Evolutionary conservation across 495 filamentous ascomycete species (phyloP), one percentile per base, ranked within the genome.

Genomic region (Penicillium bialowiezense): DNA sequence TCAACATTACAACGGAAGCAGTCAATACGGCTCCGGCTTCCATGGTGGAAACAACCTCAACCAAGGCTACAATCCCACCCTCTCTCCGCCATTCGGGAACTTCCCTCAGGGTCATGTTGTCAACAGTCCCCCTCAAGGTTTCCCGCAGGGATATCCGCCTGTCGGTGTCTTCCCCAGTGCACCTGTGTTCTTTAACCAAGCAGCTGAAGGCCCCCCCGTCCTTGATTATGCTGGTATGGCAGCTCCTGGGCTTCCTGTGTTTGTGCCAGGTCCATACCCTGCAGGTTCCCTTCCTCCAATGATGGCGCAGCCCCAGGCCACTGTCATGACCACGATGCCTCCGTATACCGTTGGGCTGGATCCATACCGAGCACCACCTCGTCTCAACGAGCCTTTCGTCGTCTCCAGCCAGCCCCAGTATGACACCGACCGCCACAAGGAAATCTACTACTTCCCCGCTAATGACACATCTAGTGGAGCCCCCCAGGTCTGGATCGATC

Each of bases 391-490:
- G 12, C 32, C 51, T 18, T 31, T 54, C 7, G 44, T 50, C 20
- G 51, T 43, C 18, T 36, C 36, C 32, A 41, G 48, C 15, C 44
- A 54, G 17, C 44, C 47, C 1, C 31, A 33, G 13, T 41, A 23
- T 37, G 28, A 29, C 17, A 24, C 34, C 9, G 33, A 36, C 19
- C 20, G 19, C 1, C 41, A 51, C 32, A 10, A 10, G 6, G 15
- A 32, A 26, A 18, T 14, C 50, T 47, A 50, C 53, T 45, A 44
- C 8, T 35, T 3, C 1, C 17, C 37, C 5, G 5, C 26, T 12
- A 7, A 34, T 2, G 6, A 35, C 1, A 8, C 6, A 2, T 12
- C 20, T 7, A 2, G 2, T 1, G 21, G 21, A 18, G 24, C 21
- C n/a, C 31, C 33, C 28, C 2, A 29, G 10, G 14, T 2, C 13